Evolutionary conservation across 257 asterid genomes (phyloP).

Genomic region (Solanum rostratum): DNA sequence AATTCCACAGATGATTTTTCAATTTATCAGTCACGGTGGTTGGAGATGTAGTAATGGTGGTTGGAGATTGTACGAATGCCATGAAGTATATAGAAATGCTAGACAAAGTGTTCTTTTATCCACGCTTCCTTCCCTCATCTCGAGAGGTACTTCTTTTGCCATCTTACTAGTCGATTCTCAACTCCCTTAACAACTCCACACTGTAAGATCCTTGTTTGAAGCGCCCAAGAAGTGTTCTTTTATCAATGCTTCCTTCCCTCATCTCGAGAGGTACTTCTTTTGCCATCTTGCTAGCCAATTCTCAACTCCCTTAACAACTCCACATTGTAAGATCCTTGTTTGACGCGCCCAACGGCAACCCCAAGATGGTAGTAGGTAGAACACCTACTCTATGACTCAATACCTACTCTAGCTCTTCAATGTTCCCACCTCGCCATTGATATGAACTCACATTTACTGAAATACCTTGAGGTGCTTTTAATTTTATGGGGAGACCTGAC

Average conservation of each 20-base stretch:
- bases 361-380: background rate
- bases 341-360: background rate
- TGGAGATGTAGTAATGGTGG: background rate
- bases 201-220: background rate
- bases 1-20: background rate
- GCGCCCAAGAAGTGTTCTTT: background rate
- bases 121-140: background rate
- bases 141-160: too few species aligned
- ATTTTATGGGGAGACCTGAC: too few species aligned
- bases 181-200: background rate
- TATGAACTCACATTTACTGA: background rate
- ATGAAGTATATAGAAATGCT: background rate
- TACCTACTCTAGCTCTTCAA: background rate
- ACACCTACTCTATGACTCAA: background rate
- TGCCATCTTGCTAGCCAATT: background rate
- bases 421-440: background rate
- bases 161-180: background rate
- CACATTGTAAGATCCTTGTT: background rate
- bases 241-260: background rate
- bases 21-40: background rate
- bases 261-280: too few species aligned
- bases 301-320: background rate
- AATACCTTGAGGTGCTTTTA: background rate
- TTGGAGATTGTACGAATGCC: background rate
- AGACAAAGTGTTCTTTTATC: background rate